Base-by-base conservation (phyloP, 441 rosid genomes). In the Codiaeum variegatum region DNA sequence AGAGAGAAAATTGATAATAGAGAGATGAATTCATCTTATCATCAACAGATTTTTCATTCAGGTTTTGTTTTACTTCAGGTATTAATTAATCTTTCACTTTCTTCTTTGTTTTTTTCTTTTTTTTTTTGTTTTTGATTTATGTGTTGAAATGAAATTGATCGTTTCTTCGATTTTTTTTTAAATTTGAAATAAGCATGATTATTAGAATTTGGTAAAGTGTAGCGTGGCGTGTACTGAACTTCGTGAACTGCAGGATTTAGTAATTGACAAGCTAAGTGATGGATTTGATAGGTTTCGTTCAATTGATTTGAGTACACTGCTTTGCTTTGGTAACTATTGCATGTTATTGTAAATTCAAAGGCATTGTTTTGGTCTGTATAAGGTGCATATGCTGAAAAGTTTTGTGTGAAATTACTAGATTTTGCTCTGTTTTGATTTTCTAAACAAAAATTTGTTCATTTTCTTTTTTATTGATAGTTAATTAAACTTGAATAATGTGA, bases 251-350 rank as follows among this genome's bases (percentile, higher is more conserved):
- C 29, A 21, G 55, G 36, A 26, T 55, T 38, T 55, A 38, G 54
- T 69, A 40, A 69, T 38, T 56, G 36, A 38, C 56, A 69, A 69
- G 72, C 36, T n/a, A 68, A 34, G 64, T 28, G 54, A 69, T 69
- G 19, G 58, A 1, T 52, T n/a, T n/a, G 21, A 9, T 52, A 62
- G n/a, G 28, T 62, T 34, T 34, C 18, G 7, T 10, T n/a, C 46
- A n/a, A n/a, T 47, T 36, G 9, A n/a, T 62, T 32, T 34, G n/a
- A n/a, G n/a, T n/a, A 51, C n/a, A 34, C 28, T 62, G 11, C 1
- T 21, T 10, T 21, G 61, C 26, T 65, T 66, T 66, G 10, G 26
- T 29, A 44, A 28, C 12, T 6, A 54, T 49, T 67, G 42, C 46
- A 51, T 58, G 13, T 49, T 13, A 38, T 11, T 38, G 42, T 38